Evolutionary conservation across 306 rosid species (phyloP).

Genomic region (Quercus wislizeni): DNA sequence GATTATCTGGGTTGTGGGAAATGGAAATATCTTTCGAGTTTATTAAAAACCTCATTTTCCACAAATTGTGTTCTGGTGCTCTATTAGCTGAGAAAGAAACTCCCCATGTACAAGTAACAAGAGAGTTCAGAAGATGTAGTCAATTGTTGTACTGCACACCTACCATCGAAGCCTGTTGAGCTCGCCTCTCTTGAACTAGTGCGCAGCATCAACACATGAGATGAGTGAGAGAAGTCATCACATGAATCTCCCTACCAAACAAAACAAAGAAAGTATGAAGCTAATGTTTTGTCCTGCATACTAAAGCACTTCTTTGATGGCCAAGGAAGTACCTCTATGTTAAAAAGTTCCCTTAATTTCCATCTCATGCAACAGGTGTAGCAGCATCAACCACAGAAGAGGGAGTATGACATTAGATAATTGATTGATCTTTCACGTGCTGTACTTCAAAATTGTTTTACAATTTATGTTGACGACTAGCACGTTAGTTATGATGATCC

Average conservation of each 20-base stretch:
- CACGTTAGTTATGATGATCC: not conserved
- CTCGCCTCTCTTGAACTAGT: conserved; percentile 38
- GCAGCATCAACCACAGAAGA: conserved; percentile 34
- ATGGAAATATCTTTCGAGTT: too few species aligned
- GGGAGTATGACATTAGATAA: conserved; percentile 19
- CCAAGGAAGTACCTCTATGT: conserved; percentile 24
- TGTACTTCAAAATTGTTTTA: conserved; percentile 5
- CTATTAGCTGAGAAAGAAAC: too few species aligned
- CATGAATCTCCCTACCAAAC: conserved; percentile 26
- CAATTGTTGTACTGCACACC: not conserved
- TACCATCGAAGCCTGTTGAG: conserved; percentile 28
- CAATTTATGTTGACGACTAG: not conserved
- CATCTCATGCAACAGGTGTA: conserved; percentile 36
- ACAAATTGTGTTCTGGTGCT: too few species aligned
- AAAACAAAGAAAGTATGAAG: not conserved
- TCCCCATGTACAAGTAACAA: too few species aligned
- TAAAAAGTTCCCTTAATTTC: conserved; percentile 24
- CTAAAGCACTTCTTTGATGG: not conserved
- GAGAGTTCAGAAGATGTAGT: not conserved
- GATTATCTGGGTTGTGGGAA: too few species aligned
- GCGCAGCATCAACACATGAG: conserved; percentile 44
- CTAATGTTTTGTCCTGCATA: not conserved
- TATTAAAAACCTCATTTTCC: too few species aligned
- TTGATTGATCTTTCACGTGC: conserved; percentile 31
- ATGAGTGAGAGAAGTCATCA: conserved; percentile 37